A percentile compares a stretch with the other conserved stretches of the same genome.
These are phyloP conservation scores for Xylariales sp. DNA, from an alignment of 2,329 filamentous ascomycete genomes.

Conservation along the genomic window DNA sequence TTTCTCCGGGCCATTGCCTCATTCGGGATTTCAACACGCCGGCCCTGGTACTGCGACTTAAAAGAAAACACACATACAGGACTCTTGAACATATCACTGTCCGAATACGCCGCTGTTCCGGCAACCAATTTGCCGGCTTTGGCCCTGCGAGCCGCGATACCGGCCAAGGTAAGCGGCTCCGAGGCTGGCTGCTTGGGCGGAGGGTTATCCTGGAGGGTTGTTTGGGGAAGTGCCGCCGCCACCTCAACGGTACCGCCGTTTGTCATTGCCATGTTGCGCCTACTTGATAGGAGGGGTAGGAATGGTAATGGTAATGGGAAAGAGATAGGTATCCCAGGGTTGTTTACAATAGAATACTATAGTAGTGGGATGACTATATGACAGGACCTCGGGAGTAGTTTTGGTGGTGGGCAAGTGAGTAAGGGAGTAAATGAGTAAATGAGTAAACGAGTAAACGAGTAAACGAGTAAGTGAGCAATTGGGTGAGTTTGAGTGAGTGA, in stretches of 20 bases:
- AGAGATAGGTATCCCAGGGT: background rate
- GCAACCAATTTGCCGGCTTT: slow-evolving; percentile 79
- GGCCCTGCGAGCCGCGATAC: slow-evolving; percentile 74
- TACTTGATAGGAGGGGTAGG: background rate
- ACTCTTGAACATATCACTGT: slow-evolving; percentile 86
- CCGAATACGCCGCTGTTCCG: slow-evolving; percentile 79
- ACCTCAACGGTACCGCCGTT: slow-evolving; percentile 27
- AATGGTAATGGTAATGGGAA: background rate
- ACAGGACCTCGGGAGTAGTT: background rate
- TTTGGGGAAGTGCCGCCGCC: slow-evolving; percentile 29
- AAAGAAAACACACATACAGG: slow-evolving; percentile 59
- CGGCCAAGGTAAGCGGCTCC: slow-evolving; percentile 68
- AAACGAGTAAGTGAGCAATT: too few species aligned
- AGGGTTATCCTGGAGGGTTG: slow-evolving; percentile 20
- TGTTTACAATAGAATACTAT: background rate
- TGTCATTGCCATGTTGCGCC: slow-evolving; percentile 23
- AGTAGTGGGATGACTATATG: slow-evolving; percentile 1
- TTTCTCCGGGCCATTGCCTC: background rate
- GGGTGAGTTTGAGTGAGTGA: too few species aligned
- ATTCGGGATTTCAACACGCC: background rate
- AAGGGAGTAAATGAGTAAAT: background rate
- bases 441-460: too few species aligned
- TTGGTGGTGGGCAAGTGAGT: background rate
- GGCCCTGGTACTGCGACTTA: background rate
- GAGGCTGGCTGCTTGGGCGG: slow-evolving; percentile 40